Base-by-base conservation (phyloP, 192 early-diverging fungal species). In the Coemansia sp. region DNA sequence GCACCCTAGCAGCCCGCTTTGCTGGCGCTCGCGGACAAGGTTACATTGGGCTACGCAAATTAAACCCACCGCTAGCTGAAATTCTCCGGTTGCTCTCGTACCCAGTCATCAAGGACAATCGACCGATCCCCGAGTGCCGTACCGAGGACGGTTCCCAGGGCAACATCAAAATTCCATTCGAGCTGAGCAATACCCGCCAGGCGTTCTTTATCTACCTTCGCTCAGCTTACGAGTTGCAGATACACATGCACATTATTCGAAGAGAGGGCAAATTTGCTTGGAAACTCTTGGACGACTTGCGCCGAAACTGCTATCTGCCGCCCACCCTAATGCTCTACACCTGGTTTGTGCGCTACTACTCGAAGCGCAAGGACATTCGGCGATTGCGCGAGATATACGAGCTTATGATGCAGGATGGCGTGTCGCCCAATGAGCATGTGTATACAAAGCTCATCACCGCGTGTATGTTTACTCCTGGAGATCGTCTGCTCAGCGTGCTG, bases 401-500 rank as follows among this genome's bases (percentile, higher is more conserved):
- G 16, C 62, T 84, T 65, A 84, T 84, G 76, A 68, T 68, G 12
- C 77, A 76, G 29, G 81, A 84, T 52, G 81, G 77, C 15, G 71
- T 84, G 53, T 29, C 68, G 41, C 65, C 70, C 15, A 70, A 66
- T 49, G 77, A 79, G 38, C 65, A 84, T 34, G 57, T 73, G 0
- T 79, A 84, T 46, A 84, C 81, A 53, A 84, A 79, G 62, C 50
- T 84, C 47, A 84, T 84, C 7, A 84, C 73, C 7, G 49, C 81
- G 6, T 84, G 81, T 39, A 84, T 84, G 81, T 84, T 76, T 16
- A 64, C 68, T 15, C 81, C 81, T 43, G 73, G 68, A 15, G n/a
- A 47, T 11, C 68, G 65, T 2, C 57, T 78, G 22, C 55, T 84
- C 3, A 20, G 41, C 3, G 52, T 20, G 27, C 65, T 84, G 18